A percentile compares a stretch with the other conserved stretches of the same genome.
phyloP scores from a whole-genome alignment of 768 basidiomycete species.

The Udeniomyces megalosporus region DNA sequence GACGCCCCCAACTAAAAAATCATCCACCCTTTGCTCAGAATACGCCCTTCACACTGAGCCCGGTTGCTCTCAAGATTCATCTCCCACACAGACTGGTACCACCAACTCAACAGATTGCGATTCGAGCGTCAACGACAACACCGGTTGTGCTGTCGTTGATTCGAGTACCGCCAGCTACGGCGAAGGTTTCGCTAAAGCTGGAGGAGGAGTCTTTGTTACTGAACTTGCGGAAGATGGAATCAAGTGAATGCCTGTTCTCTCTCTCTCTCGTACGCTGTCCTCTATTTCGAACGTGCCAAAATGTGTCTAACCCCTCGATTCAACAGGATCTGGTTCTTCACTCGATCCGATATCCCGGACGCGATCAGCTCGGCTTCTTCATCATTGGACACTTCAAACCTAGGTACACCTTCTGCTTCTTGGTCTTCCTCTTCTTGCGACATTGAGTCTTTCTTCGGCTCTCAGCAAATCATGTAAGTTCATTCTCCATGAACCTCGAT shows the following conservation, averaged over 20 bases:
- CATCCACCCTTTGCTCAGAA: no score
- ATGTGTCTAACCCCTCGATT: no score
- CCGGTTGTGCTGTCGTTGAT: slow-evolving; percentile 50
- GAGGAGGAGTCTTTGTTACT: slow-evolving; percentile 61
- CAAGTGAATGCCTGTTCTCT: slow-evolving; percentile 1
- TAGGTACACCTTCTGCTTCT: slow-evolving; percentile 51
- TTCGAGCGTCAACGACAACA: slow-evolving; percentile 35
- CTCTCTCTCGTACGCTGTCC: neutral
- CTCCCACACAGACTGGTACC: slow-evolving; percentile 1
- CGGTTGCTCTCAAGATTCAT: neutral
- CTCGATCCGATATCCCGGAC: slow-evolving; percentile 19
- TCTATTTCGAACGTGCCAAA: neutral
- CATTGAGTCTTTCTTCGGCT: slow-evolving; percentile 28
- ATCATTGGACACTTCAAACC: slow-evolving; percentile 15
- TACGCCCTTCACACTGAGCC: neutral
- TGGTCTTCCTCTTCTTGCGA: slow-evolving; percentile 46
- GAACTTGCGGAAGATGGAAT: slow-evolving; percentile 52
- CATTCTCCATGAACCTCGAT: no score
- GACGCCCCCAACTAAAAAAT: no score
- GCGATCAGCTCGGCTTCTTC: slow-evolving; percentile 5
- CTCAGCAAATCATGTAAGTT: slow-evolving; percentile 26
- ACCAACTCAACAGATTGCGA: slow-evolving; percentile 33
- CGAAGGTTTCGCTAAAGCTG: slow-evolving; percentile 44
- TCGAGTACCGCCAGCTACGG: slow-evolving; percentile 46
- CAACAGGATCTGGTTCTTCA: slow-evolving; percentile 44